phyloP scores from a whole-genome alignment of 2,329 filamentous ascomycete genomes.

The Aspergillus transmontanensis region DNA sequence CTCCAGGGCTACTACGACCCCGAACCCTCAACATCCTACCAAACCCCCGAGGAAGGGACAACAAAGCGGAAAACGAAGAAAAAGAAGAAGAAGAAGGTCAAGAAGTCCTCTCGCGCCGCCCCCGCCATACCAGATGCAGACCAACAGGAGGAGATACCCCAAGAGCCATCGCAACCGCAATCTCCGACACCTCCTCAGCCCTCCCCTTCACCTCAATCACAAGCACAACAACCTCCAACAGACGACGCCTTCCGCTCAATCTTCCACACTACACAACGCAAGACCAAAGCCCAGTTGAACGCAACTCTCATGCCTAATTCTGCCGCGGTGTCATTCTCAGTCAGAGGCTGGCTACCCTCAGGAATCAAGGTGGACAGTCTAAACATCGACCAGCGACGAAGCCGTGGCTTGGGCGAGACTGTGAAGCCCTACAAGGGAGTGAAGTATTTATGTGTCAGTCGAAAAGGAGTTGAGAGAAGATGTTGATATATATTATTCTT shows the following conservation, averaged over 20 bases:
- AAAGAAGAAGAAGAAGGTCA: conserved; percentile 39
- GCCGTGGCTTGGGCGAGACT: conserved; percentile 79
- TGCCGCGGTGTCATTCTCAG: conserved; percentile 66
- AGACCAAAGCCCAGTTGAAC: conserved; percentile 61
- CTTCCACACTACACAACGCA: conserved; percentile 31
- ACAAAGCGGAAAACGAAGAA: conserved; percentile 39
- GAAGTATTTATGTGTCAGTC: conserved; percentile 83
- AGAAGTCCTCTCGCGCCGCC: conserved; percentile 30
- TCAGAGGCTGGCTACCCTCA: conserved; percentile 66
- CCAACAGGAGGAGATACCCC: neutral
- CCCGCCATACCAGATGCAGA: neutral
- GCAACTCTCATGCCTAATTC: conserved; percentile 79
- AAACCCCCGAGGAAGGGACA: conserved; percentile 28
- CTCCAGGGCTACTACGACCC: conserved; percentile 51
- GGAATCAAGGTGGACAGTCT: conserved; percentile 66
- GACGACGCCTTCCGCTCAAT: conserved; percentile 25
- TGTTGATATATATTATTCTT: conserved; percentile 11
- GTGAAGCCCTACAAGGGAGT: conserved; percentile 97
- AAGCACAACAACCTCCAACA: conserved; percentile 23
- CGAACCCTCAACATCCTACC: conserved; percentile 37
- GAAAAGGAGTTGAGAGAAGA: conserved; percentile 54
- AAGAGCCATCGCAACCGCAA: conserved; percentile 11
- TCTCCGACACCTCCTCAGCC: conserved; percentile 13
- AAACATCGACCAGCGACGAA: conserved; percentile 72
- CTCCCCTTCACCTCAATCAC: conserved; percentile 18